Base-by-base conservation (phyloP, 306 rosid species). In the Arachis hypogaea region DNA sequence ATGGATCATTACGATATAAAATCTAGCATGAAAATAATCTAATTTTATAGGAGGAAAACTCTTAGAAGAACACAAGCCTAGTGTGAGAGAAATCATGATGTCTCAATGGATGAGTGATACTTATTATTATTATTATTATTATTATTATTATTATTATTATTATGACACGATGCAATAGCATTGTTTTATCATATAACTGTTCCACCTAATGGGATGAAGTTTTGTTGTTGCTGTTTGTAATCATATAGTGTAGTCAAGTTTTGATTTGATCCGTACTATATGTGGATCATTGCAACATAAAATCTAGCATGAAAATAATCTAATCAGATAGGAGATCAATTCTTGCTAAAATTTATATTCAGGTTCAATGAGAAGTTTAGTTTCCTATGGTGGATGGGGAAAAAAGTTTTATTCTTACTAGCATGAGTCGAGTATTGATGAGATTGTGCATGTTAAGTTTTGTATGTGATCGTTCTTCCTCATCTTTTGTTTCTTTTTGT, bases 401-500 rank as follows among this genome's bases (percentile, higher is more conserved):
- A 7, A n/a, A 12, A 12, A 12, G 51, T 7, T 46, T 41, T 33
- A 38, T 66, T 41, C 5, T 33, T 67, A 10, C 33, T 67, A 8
- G 38, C 10, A 38, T 36, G 68, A 9, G 11, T 69, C 7, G 29
- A n/a, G 9, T 41, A 56, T 18, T 61, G 11, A 10, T 68, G 1
- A 18, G 40, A 12, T 22, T 69, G 7, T 7, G 1, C 36, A 8
- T 68, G 7, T 50, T 58, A 63, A 11, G 41, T 33, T 69, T 70
- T 45, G 16, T 40, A 12, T 12, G 7, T 14, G 56, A 45, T 11
- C 12, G 55, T 59, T 56, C 51, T 51, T 71, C 8, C 75, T 73
- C 10, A 79, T 29, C 14, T 78, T 58, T 63, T 70, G 62, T 36
- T 78, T 78, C 72, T 71, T 28, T 28, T 80, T 78, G 43, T 18